phyloP scores from a whole-genome alignment of 192 early-diverging fungal genomes.

The Diversispora epigaea region DNA sequence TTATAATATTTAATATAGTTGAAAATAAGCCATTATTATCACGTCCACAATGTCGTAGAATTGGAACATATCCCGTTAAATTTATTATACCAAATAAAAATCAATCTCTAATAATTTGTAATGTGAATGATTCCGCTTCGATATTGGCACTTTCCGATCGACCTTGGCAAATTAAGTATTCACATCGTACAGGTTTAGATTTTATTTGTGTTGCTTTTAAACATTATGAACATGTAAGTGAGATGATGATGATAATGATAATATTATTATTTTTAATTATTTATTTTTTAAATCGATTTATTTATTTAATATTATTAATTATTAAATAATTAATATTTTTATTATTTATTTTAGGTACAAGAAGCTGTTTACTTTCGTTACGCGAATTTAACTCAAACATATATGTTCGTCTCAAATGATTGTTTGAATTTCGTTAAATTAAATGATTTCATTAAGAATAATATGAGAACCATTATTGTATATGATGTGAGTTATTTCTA shows the following conservation, averaged over 20 bases:
- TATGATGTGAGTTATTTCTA: constrained; percentile 10
- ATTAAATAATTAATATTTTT: too few relatives aligned
- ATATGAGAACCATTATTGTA: not conserved
- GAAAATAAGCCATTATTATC: not conserved
- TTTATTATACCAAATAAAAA: constrained; percentile 5
- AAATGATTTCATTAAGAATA: constrained; percentile 4
- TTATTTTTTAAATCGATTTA: not conserved
- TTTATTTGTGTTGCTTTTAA: constrained; percentile 19
- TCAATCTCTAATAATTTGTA: not conserved
- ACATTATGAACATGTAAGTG: constrained; percentile 24
- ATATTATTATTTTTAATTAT: not conserved
- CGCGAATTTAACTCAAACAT: not conserved
- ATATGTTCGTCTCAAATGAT: constrained; percentile 20
- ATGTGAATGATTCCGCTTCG: not conserved
- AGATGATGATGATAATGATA: too few relatives aligned
- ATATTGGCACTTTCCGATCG: constrained; percentile 15
- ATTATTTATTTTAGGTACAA: not conserved
- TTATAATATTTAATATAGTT: not conserved
- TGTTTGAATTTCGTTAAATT: constrained; percentile 26
- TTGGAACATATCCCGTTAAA: constrained; percentile 16
- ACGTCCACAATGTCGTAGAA: not conserved
- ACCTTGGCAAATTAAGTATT: constrained; percentile 15
- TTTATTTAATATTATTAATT: too few relatives aligned
- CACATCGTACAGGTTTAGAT: not conserved
- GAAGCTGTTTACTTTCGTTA: not conserved